Base-by-base conservation (phyloP, 257 asterid genomes). In the Mitragyna speciosa region DNA sequence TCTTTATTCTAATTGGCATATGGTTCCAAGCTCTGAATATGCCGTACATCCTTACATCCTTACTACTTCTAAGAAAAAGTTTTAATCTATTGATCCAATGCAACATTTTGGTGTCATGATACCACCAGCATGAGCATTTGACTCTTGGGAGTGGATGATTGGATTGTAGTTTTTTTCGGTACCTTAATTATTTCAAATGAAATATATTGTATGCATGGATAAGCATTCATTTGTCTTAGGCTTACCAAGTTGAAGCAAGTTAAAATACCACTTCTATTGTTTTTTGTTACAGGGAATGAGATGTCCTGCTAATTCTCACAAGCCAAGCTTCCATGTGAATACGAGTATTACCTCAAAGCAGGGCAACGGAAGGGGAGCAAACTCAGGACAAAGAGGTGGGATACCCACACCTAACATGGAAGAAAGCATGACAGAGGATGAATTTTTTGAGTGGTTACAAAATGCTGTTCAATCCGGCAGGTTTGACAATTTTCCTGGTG, bases 301-400 rank as follows among this genome's bases (percentile, higher is more conserved):
- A 80, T 92, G 97, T 73, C 89, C 91, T 0, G 97, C 76, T 41
- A 94, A 92, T 82, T 88, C 95, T 59, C 99, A 96, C 94, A 96
- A 91, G 87, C 93, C 99, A 2, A 86, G 91, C 82, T 96, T 96
- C 88, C 99, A 94, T 24, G 96, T 94, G 19, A 96, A 94, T 89
- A 83, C 99, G 5, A 91, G 86, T 78, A 82, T 89, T 19, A 91
- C 89, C 70, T 75, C 95, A 68, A 96, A 89, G 86, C 90, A 83
- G 59, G 66, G 71, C 78, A 84, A 78, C 48, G 86, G 92, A 72
- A 91, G 87, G 82, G 97, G 91, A 78, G 59, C 82, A 14, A 78
- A 81, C 77, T 51, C 96, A 0, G 96, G 94, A 70, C 93, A 84
- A 79, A 84, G 79, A 77, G 90, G 96, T 9, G 92, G 91, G 80